Evolutionary conservation across 495 filamentous ascomycete species (phyloP).

Genomic region (Aspergillus diversus): DNA sequence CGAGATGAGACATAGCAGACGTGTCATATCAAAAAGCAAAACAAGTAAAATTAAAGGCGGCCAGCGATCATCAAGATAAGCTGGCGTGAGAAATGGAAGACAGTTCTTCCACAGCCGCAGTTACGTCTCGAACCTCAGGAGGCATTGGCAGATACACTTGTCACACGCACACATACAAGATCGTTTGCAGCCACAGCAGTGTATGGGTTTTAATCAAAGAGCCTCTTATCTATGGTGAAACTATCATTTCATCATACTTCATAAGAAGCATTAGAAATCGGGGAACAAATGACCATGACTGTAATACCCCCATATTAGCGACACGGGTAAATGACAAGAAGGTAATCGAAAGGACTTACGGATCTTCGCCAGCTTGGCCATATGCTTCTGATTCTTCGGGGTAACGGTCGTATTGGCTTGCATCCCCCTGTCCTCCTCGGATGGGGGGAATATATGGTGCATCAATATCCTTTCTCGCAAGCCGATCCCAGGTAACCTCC

Average conservation of each 20-base stretch:
- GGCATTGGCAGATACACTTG: background rate
- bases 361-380: conserved; percentile 73
- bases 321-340: background rate
- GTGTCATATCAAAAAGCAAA: conserved; percentile 15
- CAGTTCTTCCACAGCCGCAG: conserved; percentile 3
- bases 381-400: conserved; percentile 95
- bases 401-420: conserved; percentile 97
- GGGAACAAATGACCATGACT: conserved; percentile 74
- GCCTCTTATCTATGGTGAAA: conserved; percentile 26
- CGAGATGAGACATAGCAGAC: conserved; percentile 8
- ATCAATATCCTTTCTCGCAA: conserved; percentile 95
- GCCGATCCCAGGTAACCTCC: conserved; percentile 95
- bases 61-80: conserved; percentile 29
- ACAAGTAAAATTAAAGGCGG: conserved; percentile 21
- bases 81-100: conserved; percentile 9
- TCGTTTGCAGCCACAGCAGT: conserved; percentile 6
- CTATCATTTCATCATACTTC: conserved; percentile 47
- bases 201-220: conserved; percentile 12
- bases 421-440: conserved; percentile 87
- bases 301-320: conserved; percentile 21
- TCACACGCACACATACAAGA: conserved; percentile 12
- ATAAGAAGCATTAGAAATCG: conserved; percentile 62
- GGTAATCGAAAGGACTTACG: conserved; percentile 56
- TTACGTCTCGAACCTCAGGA: conserved; percentile 7
- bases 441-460: conserved; percentile 98